These are phyloP conservation scores for Coemansia sp. DNA, from an alignment of 192 early-diverging fungal genomes.

Conservation along the genomic window DNA sequence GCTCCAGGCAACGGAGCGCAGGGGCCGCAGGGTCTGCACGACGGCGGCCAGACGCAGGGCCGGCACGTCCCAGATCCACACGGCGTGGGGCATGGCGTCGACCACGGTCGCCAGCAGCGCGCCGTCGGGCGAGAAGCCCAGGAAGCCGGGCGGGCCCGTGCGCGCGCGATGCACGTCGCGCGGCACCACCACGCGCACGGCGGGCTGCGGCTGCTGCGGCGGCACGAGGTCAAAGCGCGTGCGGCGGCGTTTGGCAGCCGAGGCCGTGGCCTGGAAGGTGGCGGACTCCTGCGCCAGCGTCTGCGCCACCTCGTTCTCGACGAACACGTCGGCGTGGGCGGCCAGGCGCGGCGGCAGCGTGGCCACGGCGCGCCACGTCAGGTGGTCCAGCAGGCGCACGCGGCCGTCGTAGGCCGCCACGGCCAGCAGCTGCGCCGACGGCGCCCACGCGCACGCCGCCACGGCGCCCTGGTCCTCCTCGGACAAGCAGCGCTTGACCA, in stretches of 20 bases:
- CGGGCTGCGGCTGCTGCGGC: conserved; percentile 4
- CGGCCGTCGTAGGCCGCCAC: conserved; percentile 25
- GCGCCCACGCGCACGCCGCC: conserved; percentile 23
- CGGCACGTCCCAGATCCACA: conserved; percentile 42
- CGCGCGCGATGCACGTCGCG: conserved; percentile 20
- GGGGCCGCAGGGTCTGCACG: conserved; percentile 22
- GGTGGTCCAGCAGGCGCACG: conserved; percentile 31
- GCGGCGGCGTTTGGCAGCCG: conserved; percentile 2
- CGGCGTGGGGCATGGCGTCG: conserved; percentile 27
- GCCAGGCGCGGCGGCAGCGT: conserved; percentile 9
- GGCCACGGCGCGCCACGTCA: conserved; percentile 46
- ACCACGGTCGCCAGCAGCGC: conserved; percentile 16
- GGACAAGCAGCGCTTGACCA: conserved; percentile 21
- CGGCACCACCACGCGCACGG: conserved; percentile 8
- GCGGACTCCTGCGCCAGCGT: conserved; percentile 16
- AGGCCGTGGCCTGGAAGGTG: neutral
- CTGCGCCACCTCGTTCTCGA: conserved; percentile 22
- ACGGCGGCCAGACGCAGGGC: conserved; percentile 26
- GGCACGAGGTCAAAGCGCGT: conserved; percentile 26
- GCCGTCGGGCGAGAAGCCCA: conserved; percentile 38
- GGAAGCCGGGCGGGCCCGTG: neutral
- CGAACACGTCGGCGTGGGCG: conserved; percentile 29
- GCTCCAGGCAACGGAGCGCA: conserved; percentile 37
- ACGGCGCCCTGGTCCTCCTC: conserved; percentile 29
- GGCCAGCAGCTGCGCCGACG: conserved; percentile 40